Percentiles rank a stretch among this genome's conserved stretches.
Conservation (phyloP, 495 filamentous ascomycete species). For the Talaromyces liani region DNA sequence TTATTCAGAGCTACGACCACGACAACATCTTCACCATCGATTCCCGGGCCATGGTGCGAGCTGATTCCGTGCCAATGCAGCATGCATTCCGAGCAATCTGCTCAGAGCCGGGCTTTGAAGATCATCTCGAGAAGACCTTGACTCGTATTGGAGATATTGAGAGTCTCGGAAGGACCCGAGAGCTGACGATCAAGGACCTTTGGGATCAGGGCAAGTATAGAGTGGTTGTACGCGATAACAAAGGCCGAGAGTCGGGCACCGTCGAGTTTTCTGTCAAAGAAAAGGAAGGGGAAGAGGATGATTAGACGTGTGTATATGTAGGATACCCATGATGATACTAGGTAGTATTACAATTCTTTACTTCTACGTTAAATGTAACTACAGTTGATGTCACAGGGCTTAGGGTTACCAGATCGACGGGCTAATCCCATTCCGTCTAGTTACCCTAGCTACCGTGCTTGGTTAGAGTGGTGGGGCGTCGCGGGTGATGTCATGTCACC, state of each 20-base stretch:
- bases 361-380: background rate
- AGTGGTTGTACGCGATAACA: conserved; percentile 48
- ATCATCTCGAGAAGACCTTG: conserved; percentile 75
- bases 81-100: conserved; percentile 83
- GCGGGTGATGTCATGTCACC: conserved; percentile 9
- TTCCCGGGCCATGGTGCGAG: conserved; percentile 76
- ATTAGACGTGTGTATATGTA: conserved; percentile 8
- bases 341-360: background rate
- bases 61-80: conserved; percentile 94
- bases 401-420: background rate
- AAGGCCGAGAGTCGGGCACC: conserved; percentile 36
- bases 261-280: conserved; percentile 39
- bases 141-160: conserved; percentile 84
- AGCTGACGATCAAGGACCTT: conserved; percentile 81
- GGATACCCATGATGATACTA: background rate
- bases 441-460: background rate
- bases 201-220: conserved; percentile 74
- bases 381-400: background rate
- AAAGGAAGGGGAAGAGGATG: conserved; percentile 21
- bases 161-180: conserved; percentile 82
- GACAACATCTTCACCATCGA: conserved; percentile 95
- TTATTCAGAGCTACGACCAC: conserved; percentile 86
- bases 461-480: conserved; percentile 4
- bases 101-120: conserved; percentile 59
- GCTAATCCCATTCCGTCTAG: background rate